phyloP scores from a whole-genome alignment of 345 rosid species.

The Iberis pinnata region DNA sequence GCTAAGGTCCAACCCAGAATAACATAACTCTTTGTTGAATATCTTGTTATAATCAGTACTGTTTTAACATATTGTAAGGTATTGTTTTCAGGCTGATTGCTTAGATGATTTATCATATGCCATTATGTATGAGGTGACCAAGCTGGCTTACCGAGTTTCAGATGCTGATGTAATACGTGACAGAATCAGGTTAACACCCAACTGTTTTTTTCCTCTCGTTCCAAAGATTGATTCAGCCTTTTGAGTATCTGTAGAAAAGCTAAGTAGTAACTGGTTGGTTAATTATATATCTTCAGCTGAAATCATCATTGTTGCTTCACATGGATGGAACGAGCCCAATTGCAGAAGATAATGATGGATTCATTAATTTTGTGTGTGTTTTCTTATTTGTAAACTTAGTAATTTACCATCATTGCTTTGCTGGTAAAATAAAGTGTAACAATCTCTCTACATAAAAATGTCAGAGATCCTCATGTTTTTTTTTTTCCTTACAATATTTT shows the following conservation, averaged over 20 bases:
- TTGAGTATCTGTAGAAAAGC: not conserved
- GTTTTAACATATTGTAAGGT: not conserved
- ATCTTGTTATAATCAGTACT: no score
- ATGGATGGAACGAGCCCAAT: slow-evolving; percentile 91
- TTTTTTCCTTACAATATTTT: not conserved
- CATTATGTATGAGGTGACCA: slow-evolving; percentile 82
- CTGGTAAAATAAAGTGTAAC: slow-evolving; percentile 25
- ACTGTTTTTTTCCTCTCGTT: no score
- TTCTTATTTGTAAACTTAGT: slow-evolving; percentile 9
- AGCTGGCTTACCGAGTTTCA: slow-evolving; percentile 82
- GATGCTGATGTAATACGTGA: slow-evolving; percentile 91
- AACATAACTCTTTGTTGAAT: not conserved
- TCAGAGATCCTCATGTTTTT: slow-evolving; percentile 18
- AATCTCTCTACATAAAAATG: slow-evolving; percentile 19
- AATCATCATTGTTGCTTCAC: slow-evolving; percentile 88
- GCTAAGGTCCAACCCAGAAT: slow-evolving; percentile 60
- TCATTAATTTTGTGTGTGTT: slow-evolving; percentile 16
- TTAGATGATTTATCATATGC: slow-evolving; percentile 93
- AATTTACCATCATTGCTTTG: slow-evolving; percentile 25
- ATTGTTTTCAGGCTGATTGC: slow-evolving; percentile 34
- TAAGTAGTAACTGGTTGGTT: not conserved
- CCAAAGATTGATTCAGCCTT: not conserved
- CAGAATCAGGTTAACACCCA: slow-evolving; percentile 83
- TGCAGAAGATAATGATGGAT: slow-evolving; percentile 70
- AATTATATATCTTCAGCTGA: slow-evolving; percentile 45